Base-by-base conservation (phyloP, 768 basidiomycete species). In the Lepiota venenata region DNA sequence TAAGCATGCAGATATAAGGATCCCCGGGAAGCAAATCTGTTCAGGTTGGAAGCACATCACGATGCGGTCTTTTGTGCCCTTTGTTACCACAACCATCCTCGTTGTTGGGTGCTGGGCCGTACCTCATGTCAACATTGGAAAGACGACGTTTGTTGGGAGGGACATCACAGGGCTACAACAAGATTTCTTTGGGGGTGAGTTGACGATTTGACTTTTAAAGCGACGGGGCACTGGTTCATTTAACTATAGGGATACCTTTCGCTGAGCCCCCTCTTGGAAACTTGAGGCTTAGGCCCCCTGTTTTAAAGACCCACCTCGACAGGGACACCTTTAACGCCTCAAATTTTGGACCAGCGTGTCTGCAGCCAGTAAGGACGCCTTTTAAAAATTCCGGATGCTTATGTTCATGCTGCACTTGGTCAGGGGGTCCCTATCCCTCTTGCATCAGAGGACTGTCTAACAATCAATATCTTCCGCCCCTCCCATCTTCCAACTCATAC, bases 361-460 rank as follows among this genome's bases (percentile, higher is more conserved):
- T 85, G 10, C 83, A 84, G 65, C 65, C 61, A 36, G 77, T 79
- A 53, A 51, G 71, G 56, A 3, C 2, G 10, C 14, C 18, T 5
- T 47, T 9, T 2, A 20, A 1, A 2, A 25, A 35, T 40, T 20
- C n/a, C 10, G 12, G 21, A 45, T 1, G 22, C 40, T 2, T 38
- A 16, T 18, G 14, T 15, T 42, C 16, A 27, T 18, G 9, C 20
- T n/a, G 9, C 5, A 22, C 37, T 43, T 69, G 61, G 32, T n/a
- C 40, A 58, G 75, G 70, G 51, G 61, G 69, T 60, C 41, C 63
- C 53, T 66, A 67, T 50, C 64, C 72, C 55, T 58, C 66, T 27
- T 60, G 73, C 65, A 38, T 79, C 80, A 18, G 83, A 85, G 61
- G 82, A 85, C 56, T 85, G 82, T 61, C 66, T 85, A 47, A 82